Evolutionary conservation across 768 basidiomycete species (phyloP), one percentile per base, ranked within the genome.

Genomic region (Rhizopogon rudus): DNA sequence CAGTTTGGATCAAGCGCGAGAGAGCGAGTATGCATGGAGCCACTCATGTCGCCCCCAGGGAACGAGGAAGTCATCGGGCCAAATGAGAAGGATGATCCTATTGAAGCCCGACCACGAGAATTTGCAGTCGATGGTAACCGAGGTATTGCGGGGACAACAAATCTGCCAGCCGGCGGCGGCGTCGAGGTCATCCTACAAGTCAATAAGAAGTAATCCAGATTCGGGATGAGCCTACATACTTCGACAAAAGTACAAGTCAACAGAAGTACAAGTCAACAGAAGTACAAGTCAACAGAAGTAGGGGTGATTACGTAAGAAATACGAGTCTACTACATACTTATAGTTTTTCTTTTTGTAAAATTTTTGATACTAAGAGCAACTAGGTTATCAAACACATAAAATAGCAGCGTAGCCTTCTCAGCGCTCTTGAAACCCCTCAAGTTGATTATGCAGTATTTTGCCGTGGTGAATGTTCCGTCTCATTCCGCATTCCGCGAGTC

Each of bases 1-100:
- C 88, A 80, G 63, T 87, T 91, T 16, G 91, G 91, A 67, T 93
- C 91, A 45, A 91, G 79, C 4, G 82, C 82, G 40, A 75, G 71
- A n/a, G 79, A 75, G 53, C 77, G 78, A 37, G 72, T 71, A 61
- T 79, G 76, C 14, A 85, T 84, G 39, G 81, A 67, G 3, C 80
- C 77, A 67, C 83, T 86, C 9, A 80, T 73, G 63, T 88, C 85
- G 1, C 80, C 79, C 55, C 83, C 86, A 48, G 81, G 73, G 63
- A 86, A 84, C 0, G 88, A 86, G 64, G 87, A 82, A 28, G 91
- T 78, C 28, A 92, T 78, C 10, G 82, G 91, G 29, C 85, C 88
- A 62, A 91, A 89, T 1, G 91, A 92, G 71, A 93, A 91, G 3
- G 89, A 88, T 2, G 87, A 85, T 61, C 85, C 84, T 40, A 91